Evolutionary conservation across 2,329 filamentous ascomycete species (phyloP), one percentile per base, ranked within the genome.

Genomic region (Lojkania enalia): DNA sequence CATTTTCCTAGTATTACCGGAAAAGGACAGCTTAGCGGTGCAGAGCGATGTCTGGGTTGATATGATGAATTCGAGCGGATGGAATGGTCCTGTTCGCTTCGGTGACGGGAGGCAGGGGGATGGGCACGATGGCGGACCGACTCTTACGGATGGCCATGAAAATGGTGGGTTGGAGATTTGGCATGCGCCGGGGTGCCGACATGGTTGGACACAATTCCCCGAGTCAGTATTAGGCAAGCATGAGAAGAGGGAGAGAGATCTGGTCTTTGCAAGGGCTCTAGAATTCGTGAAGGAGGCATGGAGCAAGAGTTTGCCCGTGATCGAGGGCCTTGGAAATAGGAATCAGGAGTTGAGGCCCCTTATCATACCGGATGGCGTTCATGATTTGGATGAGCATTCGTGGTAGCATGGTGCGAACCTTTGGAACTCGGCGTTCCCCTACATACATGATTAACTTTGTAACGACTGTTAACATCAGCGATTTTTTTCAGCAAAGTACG

Each of bases 191-290:
- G 44, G 42, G 2, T 67, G 64, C 45, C 44, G 58, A 31, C 71
- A 74, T 46, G 71, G 71, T 4, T 74, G 71, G 71, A 74, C 72
- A 33, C 70, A 72, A 52, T 72, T 74, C 35, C 72, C 72, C 1
- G 66, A 70, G 42, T 56, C 57, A 5, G 62, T 62, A 47, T 56
- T 74, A 12, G 61, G 60, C 12, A 65, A 70, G 46, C 65, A 69
- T 36, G 70, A 73, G 54, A 61, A 63, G 20, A 57, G 54, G 23
- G 69, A 71, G 47, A 53, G 69, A 31, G 49, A 65, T 3, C 42
- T 68, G 16, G 67, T 72, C 3, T 71, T 71, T 53, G 55, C 55
- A 7, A 53, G 66, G 31, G 61, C 60, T 13, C 40, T 70, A 42
- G 58, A 69, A 20, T 71, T 71, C 51, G 67, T 71, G 2, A 65